Conservation (phyloP, 1,284 basidiomycete species). For the Sanguinoderma infundibulare region DNA sequence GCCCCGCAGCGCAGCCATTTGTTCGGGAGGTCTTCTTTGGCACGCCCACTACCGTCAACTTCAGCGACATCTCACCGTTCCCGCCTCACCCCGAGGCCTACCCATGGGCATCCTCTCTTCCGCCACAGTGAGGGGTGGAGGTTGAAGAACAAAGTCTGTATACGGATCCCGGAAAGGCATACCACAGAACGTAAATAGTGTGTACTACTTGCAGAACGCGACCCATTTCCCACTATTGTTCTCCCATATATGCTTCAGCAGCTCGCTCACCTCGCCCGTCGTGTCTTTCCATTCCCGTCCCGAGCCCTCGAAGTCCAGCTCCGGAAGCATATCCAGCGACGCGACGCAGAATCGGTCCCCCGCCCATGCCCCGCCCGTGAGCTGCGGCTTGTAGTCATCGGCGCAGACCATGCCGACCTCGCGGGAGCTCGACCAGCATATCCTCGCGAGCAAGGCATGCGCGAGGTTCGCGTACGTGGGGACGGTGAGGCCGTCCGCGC, state of each 20-base stretch:
- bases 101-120: conserved; percentile 12
- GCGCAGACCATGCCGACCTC: conserved; percentile 4
- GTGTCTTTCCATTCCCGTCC: conserved; percentile 12
- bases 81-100: conserved; percentile 18
- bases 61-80: conserved; percentile 20
- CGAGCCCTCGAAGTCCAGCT: not conserved
- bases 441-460: conserved; percentile 9
- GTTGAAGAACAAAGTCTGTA: not conserved
- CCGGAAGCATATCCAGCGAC: conserved; percentile 1
- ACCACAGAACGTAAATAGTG: not conserved
- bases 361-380: conserved; percentile 13
- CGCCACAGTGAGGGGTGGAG: not conserved
- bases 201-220: not conserved
- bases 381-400: not conserved
- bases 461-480: conserved; percentile 10
- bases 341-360: conserved; percentile 17
- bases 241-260: conserved; percentile 12
- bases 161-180: not conserved
- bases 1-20: conserved; percentile 17
- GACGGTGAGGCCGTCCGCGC: conserved; percentile 7
- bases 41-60: conserved; percentile 12
- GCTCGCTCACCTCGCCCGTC: conserved; percentile 4
- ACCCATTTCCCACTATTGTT: conserved; percentile 1
- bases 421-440: conserved; percentile 14
- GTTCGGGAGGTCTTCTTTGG: conserved; percentile 19